Percentiles rank a stretch among this genome's conserved stretches.
These are phyloP conservation scores for Candida gigantensis DNA, from an alignment of 1,139 yeast species.

Conservation along the genomic window DNA sequence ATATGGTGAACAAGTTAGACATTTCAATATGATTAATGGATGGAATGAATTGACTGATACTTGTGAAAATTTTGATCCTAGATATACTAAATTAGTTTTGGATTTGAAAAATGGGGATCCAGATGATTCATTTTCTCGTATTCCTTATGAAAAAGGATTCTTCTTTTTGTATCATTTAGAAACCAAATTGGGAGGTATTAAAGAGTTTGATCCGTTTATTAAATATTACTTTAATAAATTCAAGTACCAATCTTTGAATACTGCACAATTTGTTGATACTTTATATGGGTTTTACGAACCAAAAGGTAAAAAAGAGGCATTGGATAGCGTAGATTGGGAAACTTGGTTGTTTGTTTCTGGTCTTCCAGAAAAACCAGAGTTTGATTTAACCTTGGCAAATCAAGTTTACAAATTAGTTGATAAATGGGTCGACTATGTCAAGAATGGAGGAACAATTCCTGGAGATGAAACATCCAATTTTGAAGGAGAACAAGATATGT, in stretches of 20 bases:
- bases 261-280: conserved; percentile 30
- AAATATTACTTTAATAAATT: conserved; percentile 33
- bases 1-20: conserved; percentile 34
- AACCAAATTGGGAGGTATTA: conserved; percentile 26
- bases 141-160: conserved; percentile 42
- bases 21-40: conserved; percentile 33
- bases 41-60: conserved; percentile 31
- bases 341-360: conserved; percentile 34
- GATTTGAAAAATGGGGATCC: conserved; percentile 31
- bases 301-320: conserved; percentile 17
- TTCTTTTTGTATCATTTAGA: conserved; percentile 34
- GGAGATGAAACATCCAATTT: conserved; percentile 23
- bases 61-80: conserved; percentile 20
- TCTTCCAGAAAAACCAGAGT: conserved; percentile 31
- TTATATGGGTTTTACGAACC: conserved; percentile 33
- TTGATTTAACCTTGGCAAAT: conserved; percentile 34
- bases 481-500: conserved; percentile 36
- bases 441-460: conserved; percentile 9
- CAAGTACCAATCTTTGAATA: conserved; percentile 33
- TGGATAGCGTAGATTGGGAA: conserved; percentile 28
- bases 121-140: conserved; percentile 36
- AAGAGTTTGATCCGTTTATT: conserved; percentile 33
- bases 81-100: conserved; percentile 30
- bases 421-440: conserved; percentile 24
- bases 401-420: conserved; percentile 29